Evolutionary conservation across 2,329 filamentous ascomycete genomes (phyloP).

Genomic region (Pseudogymnoascus pannorum): DNA sequence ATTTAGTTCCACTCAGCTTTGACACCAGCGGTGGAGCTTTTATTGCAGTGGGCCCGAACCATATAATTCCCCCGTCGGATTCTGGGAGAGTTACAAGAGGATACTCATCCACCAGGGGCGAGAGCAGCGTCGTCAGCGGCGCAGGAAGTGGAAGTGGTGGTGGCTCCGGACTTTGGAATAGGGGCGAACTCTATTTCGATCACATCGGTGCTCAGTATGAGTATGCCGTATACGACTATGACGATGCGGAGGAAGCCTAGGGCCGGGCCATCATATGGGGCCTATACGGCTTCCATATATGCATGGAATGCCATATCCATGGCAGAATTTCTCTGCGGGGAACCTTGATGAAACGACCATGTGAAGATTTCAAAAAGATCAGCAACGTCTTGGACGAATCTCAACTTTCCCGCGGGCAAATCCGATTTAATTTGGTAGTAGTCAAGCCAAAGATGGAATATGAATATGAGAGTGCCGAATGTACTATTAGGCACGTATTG

Average conservation of each 20-base stretch:
- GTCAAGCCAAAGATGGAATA: not conserved
- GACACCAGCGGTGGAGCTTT: not conserved
- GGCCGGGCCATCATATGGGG: not conserved
- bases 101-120: not conserved
- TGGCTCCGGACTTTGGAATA: not conserved
- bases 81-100: not conserved
- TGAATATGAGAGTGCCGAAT: not conserved
- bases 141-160: not conserved
- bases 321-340: not conserved
- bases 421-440: not conserved
- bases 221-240: not conserved
- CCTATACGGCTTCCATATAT: not conserved
- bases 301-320: not conserved
- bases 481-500: not conserved
- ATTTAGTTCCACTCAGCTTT: not conserved
- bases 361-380: not conserved
- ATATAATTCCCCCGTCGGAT: not conserved
- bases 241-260: not conserved
- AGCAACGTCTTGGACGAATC: not conserved
- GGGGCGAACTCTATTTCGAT: not conserved
- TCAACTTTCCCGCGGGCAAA: not conserved
- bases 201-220: slow-evolving; percentile 2
- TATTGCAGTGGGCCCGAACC: not conserved
- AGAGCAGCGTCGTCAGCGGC: slow-evolving; percentile 5
- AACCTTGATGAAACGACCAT: not conserved